Conservation (phyloP, 2,329 filamentous ascomycete genomes). For the Colletotrichum tropicale region DNA sequence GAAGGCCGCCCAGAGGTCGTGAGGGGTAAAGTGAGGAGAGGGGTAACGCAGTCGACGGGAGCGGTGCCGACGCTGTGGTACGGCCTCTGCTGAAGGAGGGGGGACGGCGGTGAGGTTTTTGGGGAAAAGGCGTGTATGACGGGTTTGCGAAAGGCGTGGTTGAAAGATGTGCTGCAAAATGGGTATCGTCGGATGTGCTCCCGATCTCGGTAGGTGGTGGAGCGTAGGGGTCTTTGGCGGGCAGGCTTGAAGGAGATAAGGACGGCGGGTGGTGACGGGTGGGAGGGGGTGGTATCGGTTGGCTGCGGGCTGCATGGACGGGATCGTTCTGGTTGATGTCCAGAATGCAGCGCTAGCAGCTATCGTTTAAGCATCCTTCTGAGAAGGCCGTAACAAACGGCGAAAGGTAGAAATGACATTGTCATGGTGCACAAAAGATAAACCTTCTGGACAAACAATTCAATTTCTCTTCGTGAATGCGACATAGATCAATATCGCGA, state of each 20-base stretch:
- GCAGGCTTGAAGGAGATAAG: not conserved
- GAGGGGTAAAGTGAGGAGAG: not conserved
- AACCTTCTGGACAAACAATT: rapidly evolving
- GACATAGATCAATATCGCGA: not conserved
- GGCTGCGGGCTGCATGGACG: not conserved
- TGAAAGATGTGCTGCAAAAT: not conserved
- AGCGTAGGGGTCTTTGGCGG: not conserved
- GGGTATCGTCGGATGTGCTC: slow-evolving; percentile 18
- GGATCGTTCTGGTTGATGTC: not conserved
- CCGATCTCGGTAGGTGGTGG: slow-evolving; percentile 9
- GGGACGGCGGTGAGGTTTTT: not conserved
- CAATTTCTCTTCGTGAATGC: not conserved
- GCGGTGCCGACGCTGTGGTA: slow-evolving; percentile 3
- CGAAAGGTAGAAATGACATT: not conserved
- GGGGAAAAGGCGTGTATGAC: not conserved
- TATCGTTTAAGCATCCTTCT: not conserved
- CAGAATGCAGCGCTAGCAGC: not conserved
- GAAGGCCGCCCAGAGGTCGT: not conserved
- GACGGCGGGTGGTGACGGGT: not conserved
- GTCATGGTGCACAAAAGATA: not conserved
- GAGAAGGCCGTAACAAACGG: not conserved
- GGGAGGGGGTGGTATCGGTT: not conserved
- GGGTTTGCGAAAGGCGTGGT: not conserved
- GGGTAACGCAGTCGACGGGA: not conserved
- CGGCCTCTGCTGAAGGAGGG: not conserved